Base-by-base conservation (phyloP, 2,329 filamentous ascomycete species). In the Cercospora berteroae region DNA sequence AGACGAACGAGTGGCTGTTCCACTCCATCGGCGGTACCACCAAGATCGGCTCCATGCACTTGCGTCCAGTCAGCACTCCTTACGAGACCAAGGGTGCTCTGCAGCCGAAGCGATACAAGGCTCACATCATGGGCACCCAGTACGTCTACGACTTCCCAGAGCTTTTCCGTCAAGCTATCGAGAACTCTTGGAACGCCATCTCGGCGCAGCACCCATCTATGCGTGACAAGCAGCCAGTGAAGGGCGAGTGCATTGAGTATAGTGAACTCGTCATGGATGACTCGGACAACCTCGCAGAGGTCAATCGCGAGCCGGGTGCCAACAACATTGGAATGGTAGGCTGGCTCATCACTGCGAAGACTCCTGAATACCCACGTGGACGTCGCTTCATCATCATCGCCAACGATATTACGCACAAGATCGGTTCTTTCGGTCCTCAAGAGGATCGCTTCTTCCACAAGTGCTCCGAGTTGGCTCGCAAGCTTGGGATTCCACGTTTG, bases 141-240 rank as follows among this genome's bases (percentile, higher is more conserved):
- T 99, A 97, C 79, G 95, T 98, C 64, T 99, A 99, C 80, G 95
- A 99, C 81, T 99, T 99, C 90, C 95, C 95, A 31, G 95, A 99
- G 86, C 89, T 99, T 59, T 99, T 99, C 91, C 89, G 95, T 77
- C 95, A 98, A 82, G 93, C 95, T 55, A 93, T 97, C 78, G 93
- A 97, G 84, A 97, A 97, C 85, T 91, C 88, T 81, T 99, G 95
- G 95, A 83, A 84, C 77, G 89, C 90, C 79, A 88, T 89, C 65
- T 86, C 91, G 71, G 88, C 89, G 79, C 89, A 89, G 78, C 89
- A 94, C 75, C 86, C 92, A 10, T 84, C 86, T 20, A 83, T 97
- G 68, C 88, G 88, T 60, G 88, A 93, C 50, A 93, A 93, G 83
- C 90, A 94, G 80, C 95, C 95, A 36, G 86, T 89, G 63, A 85